Base-by-base conservation (phyloP, 2,329 filamentous ascomycete genomes). In the Hypoxylon sp. region DNA sequence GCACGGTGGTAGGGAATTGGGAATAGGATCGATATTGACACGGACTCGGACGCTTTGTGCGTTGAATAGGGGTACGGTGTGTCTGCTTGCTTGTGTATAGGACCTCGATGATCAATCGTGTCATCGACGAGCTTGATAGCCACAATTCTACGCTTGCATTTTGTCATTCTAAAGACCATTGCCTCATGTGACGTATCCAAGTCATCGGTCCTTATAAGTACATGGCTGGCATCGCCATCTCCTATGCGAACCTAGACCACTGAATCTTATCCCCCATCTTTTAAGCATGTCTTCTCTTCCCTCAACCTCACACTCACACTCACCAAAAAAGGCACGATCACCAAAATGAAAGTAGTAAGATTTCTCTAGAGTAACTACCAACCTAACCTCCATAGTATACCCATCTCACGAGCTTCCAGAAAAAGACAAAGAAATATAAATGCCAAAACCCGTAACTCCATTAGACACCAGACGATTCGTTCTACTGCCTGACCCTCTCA, bases 391-490 rank as follows among this genome's bases (percentile, higher is more conserved):
- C n/a, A n/a, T 20, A 41, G n/a, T 10, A 19, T 41, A 41, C 37
- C 37, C 17, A 26, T 17, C 37, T 4, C 17, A 6, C n/a, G 37
- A 4, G 37, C 11, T 41, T 37, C 13, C n/a, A n/a, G n/a, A n/a
- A n/a, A n/a, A 41, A 41, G 6, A 20, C 1, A 41, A 41, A 17
- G 37, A 8, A 19, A 19, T 3, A 41, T 19, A 41, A 41, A 41
- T 20, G 37, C 17, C 37, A 20, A 19, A 28, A 26, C 24, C 24
- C 30, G 43, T 17, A 24, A 49, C 4, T 30, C 41, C 55, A 8
- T 46, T 46, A 24, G 49, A 58, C 55, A 47, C 55, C 19, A 58
- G 26, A 19, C 26, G 47, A 15, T 46, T 24, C 37, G 20, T 46
- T 24, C 37, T 43, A 26, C 46, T 51, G 34, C n/a, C 55, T 26